These are phyloP conservation scores for Jamesozyma gamospora DNA, from an alignment of 805 yeast species.

Conservation along the genomic window DNA sequence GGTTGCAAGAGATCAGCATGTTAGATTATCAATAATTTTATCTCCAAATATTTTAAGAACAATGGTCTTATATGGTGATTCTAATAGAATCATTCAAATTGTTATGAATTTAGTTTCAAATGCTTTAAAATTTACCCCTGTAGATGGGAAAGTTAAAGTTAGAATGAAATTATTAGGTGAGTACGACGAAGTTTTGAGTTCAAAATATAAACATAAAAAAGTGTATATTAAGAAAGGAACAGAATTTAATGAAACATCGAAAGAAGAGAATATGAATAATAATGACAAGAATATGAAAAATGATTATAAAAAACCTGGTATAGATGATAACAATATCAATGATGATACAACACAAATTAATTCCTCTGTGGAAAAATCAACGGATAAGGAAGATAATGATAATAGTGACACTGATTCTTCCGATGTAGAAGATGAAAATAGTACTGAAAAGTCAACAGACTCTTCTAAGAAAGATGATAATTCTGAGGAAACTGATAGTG, in stretches of 20 bases:
- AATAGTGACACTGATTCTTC: neutral
- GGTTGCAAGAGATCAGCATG: conserved; percentile 67
- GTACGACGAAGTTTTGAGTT: conserved; percentile 48
- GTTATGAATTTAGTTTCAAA: conserved; percentile 89
- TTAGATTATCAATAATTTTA: conserved; percentile 51
- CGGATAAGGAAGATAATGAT: neutral
- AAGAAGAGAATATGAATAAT: neutral
- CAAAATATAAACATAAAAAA: conserved; percentile 31
- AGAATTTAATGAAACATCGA: conserved; percentile 4
- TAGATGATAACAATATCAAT: neutral
- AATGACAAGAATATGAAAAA: conserved; percentile 1
- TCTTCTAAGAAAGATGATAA: neutral
- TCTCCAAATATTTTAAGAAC: conserved; percentile 51
- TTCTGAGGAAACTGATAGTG: neutral
- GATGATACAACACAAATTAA: neutral
- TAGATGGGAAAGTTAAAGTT: conserved; percentile 70
- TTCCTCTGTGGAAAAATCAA: no score
- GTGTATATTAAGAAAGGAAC: conserved; percentile 36
- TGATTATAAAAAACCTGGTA: neutral
- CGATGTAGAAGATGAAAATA: neutral
- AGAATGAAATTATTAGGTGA: conserved; percentile 56
- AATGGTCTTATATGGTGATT: conserved; percentile 73
- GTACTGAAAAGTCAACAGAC: neutral
- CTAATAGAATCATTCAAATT: conserved; percentile 82
- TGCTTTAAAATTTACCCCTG: conserved; percentile 85